Percentiles rank a stretch among this genome's conserved stretches.
Conservation (phyloP, 352 stramenopile genomes). For the Pythium phragmitis region DNA sequence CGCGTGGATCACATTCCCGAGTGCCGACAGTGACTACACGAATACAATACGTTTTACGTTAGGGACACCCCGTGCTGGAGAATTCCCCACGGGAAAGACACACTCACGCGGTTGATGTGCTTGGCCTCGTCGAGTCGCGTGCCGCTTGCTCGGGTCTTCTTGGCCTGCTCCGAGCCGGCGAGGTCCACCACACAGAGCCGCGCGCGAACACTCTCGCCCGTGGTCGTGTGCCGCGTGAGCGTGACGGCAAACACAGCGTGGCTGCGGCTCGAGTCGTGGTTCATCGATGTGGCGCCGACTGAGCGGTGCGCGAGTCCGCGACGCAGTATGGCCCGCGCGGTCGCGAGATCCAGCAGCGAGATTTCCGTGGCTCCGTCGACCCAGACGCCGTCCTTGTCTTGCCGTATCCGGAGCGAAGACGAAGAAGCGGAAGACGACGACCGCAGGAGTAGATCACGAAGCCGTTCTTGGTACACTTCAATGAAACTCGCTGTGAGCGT, state of each 20-base stretch:
- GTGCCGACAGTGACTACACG: constrained; percentile 57
- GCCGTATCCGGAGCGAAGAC: constrained; percentile 39
- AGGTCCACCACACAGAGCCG: constrained; percentile 67
- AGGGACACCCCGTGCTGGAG: background rate
- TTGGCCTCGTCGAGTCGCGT: constrained; percentile 68
- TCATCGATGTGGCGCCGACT: constrained; percentile 52
- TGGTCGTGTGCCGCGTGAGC: constrained; percentile 32
- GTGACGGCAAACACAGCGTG: constrained; percentile 69
- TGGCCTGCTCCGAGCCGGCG: constrained; percentile 62
- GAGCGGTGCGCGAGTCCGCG: constrained; percentile 40
- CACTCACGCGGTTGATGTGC: constrained; percentile 63
- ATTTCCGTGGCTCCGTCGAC: constrained; percentile 58
- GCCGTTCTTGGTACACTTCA: constrained; percentile 71
- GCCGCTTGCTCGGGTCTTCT: constrained; percentile 52
- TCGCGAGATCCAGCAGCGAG: constrained; percentile 29
- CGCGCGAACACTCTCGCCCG: constrained; percentile 20
- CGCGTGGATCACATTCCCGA: constrained; percentile 73
- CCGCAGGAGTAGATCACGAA: constrained; percentile 50
- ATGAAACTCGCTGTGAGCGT: constrained; percentile 54
- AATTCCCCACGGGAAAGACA: background rate
- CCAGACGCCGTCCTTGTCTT: constrained; percentile 40
- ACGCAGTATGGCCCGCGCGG: constrained; percentile 36
- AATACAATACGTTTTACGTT: background rate
- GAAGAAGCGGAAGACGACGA: background rate
- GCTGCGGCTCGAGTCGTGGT: constrained; percentile 62